Base-by-base conservation (phyloP, 805 yeast genomes). In the Zygotorulaspora florentina region DNA sequence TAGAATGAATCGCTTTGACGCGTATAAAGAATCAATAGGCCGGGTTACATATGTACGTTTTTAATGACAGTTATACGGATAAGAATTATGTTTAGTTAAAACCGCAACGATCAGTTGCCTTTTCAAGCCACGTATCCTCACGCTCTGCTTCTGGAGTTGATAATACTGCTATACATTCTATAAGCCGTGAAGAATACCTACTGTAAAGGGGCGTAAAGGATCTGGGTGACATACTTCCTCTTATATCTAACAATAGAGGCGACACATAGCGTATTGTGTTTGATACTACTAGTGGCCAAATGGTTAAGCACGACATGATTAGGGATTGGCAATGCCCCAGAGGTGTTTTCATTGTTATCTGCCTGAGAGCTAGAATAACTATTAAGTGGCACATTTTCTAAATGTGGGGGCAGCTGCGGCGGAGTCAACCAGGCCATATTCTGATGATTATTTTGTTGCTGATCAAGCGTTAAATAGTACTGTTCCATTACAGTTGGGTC, bases 361-460 rank as follows among this genome's bases (percentile, higher is more conserved):
- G 56, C 56, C 31, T 56, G 59, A n/a, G 57, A 46, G 37, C 50
- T 60, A 2, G 71, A 64, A 71, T 76, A 84, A 54, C 82, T 81
- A 69, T 91, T 91, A 59, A 91, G 75, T 45, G 93, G 89, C 45
- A 93, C 98, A 58, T 85, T 85, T 63, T 93, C 99, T 49, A 93
- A 73, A 65, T 91, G 99, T 8, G 99, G 99, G 8, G 99, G 99
- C 40, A 93, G 73, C 61, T 86, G 95, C 17, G 99, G 99, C 16
- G 99, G 98, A 26, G 95, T 88, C 43, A 90, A 50, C 76, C 77
- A 73, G 2, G 75, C 64, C 75, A 72, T 82, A 71, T 69, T 79
- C 70, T 70, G 77, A 68, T 65, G 81, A 66, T 71, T 75, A 38
- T 71, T 72, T 61, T 81, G 83, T 36, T 83, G 79, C 56, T 78